These are phyloP conservation scores for Ramalina intermedia DNA, from an alignment of 495 filamentous ascomycete genomes.

Conservation along the genomic window DNA sequence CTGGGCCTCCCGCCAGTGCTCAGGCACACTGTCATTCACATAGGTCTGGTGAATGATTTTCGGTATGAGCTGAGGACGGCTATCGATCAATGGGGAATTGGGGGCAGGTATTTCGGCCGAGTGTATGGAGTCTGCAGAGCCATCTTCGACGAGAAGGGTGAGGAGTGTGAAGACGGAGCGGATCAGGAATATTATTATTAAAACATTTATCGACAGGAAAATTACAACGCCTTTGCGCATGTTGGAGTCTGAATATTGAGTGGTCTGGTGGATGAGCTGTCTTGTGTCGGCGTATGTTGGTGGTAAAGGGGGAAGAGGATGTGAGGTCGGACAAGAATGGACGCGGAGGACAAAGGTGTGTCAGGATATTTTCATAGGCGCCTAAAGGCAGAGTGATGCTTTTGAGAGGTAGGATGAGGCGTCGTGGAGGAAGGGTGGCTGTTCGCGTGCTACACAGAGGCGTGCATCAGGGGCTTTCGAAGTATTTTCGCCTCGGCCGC, in stretches of 20 bases:
- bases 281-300: background rate
- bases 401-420: background rate
- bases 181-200: conserved; percentile 43
- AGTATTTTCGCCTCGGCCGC: background rate
- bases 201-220: conserved; percentile 45
- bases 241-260: conserved; percentile 17
- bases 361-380: background rate
- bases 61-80: conserved; percentile 54
- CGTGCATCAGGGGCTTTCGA: conserved; percentile 4
- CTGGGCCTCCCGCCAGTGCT: conserved; percentile 58
- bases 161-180: conserved; percentile 51
- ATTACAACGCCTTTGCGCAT: conserved; percentile 52
- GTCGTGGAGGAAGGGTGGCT: background rate
- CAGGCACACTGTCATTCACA: conserved; percentile 60
- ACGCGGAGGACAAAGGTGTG: background rate
- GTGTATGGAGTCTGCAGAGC: conserved; percentile 47
- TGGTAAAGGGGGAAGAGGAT: background rate
- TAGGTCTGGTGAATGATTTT: conserved; percentile 90
- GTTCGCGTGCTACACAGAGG: background rate
- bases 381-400: background rate
- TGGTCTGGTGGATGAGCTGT: background rate
- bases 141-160: conserved; percentile 53
- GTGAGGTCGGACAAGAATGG: background rate
- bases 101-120: conserved; percentile 48
- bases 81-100: conserved; percentile 43